Base-by-base conservation (phyloP, 805 yeast species). In the Saccharomycopsis fibuligera region DNA sequence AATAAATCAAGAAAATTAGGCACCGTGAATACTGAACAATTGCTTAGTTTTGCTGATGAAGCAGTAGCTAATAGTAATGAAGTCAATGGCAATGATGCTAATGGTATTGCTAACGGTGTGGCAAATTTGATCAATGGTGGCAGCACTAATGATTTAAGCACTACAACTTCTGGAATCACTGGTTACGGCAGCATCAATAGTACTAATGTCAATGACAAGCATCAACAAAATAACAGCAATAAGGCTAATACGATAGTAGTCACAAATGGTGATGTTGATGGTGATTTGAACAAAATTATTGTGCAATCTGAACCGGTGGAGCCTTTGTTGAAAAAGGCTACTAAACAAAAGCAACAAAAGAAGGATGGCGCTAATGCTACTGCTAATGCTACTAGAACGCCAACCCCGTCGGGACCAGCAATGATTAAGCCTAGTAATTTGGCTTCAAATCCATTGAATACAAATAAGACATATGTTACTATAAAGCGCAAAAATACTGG, bases 401-500 rank as follows among this genome's bases (percentile, higher is more conserved):
- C 16, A 24, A 17, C 14, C 5, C 10, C 5, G 6, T 9, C 27
- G 36, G n/a, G n/a, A n/a, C n/a, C n/a, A n/a, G n/a, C n/a, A 14
- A 35, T 45, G 21, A 53, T 53, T 3, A 38, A 61, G 42, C 73
- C 73, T 5, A 61, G 64, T 22, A 84, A 84, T 59, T 73, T 78
- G 21, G 91, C 91, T 1, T 68, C 78, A 2, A 81, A 83, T 58
- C 93, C 93, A 6, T 62, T 84, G 47, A 78, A 76, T 44, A 80
- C 86, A 1, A 75, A 70, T 41, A 82, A 80, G 54, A 60, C 79
- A 2, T 82, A 78, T 62, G 86, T 84, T 21, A 81, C 80, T 5
- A 83, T 84, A 57, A 84, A 84, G 62, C 9, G 37, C n/a, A n/a
- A n/a, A n/a, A n/a, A n/a, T n/a, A n/a, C n/a, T n/a, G n/a, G n/a